Evolutionary conservation across 2,329 filamentous ascomycete species (phyloP).

Genomic region (Fulvia fulva): DNA sequence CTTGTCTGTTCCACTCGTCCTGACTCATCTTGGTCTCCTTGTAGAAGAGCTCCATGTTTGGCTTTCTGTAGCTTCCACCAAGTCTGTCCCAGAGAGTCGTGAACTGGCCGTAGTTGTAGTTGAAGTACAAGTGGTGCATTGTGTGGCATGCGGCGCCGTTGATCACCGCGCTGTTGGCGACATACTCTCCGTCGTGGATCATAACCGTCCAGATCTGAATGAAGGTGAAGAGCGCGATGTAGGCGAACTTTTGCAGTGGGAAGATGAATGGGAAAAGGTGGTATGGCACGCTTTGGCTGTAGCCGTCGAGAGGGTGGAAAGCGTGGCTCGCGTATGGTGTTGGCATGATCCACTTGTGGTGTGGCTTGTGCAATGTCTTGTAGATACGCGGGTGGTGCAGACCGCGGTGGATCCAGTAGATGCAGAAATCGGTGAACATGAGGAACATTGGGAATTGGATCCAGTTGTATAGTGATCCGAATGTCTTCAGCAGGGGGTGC

Average conservation of each 20-base stretch:
- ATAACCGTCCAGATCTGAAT: constrained; percentile 97
- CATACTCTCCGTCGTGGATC: constrained; percentile 93
- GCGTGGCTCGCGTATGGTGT: constrained; percentile 89
- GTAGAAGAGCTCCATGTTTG: constrained; percentile 79
- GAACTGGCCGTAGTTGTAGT: constrained; percentile 93
- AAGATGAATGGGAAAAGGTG: constrained; percentile 91
- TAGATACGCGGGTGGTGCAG: constrained; percentile 78
- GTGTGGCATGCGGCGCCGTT: constrained; percentile 95
- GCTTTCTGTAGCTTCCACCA: constrained; percentile 80
- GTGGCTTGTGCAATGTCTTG: constrained; percentile 89
- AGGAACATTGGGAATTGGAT: constrained; percentile 86
- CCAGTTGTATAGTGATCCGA: constrained; percentile 59
- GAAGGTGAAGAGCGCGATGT: constrained; percentile 79
- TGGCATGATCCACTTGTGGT: constrained; percentile 99
- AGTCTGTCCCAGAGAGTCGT: constrained; percentile 88
- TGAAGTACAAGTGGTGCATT: constrained; percentile 83
- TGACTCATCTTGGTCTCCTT: constrained; percentile 81
- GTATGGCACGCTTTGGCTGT: constrained; percentile 82
- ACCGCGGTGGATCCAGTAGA: constrained; percentile 88
- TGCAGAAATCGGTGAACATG: constrained; percentile 80
- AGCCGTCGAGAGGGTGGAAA: constrained; percentile 93
- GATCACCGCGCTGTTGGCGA: constrained; percentile 83
- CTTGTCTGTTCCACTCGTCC: constrained; percentile 74
- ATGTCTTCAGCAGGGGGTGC: constrained; percentile 27
- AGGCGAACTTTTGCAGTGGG: constrained; percentile 86